Conservation (phyloP, 179 eudicot genomes). For the Silene vulgaris region DNA sequence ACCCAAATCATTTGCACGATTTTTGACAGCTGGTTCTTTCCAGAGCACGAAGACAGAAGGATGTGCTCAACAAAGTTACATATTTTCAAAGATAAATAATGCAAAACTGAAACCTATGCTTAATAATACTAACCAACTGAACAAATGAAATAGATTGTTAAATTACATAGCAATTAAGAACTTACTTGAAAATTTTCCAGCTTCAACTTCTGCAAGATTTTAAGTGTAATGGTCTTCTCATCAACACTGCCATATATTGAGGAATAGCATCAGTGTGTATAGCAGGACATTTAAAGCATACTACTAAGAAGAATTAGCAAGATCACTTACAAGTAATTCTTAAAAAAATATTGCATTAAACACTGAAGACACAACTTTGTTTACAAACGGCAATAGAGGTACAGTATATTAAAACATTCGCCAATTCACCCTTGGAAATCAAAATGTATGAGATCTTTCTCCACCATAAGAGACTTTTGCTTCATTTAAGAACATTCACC, state of each 20-base stretch:
- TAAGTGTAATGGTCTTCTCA: conserved; percentile 60
- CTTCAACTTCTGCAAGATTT: conserved; percentile 68
- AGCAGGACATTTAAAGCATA: conserved; percentile 4
- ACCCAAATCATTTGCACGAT: neutral
- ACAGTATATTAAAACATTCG: neutral
- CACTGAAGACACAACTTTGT: neutral
- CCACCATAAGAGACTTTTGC: neutral
- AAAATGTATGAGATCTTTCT: conserved; percentile 1
- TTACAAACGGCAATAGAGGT: neutral
- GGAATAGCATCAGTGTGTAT: conserved; percentile 2
- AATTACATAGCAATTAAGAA: conserved; percentile 13
- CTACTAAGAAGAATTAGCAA: neutral
- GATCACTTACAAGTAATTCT: neutral
- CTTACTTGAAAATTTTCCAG: conserved; percentile 87
- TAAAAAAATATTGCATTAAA: neutral
- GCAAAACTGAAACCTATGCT: neutral
- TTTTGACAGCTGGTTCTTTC: neutral
- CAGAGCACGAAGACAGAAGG: neutral
- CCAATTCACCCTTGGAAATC: neutral
- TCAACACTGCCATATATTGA: conserved; percentile 47
- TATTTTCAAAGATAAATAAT: neutral
- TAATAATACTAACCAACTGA: neutral
- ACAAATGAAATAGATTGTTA: neutral
- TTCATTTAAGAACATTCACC: neutral
- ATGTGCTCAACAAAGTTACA: neutral